Evolutionary conservation across 2,329 filamentous ascomycete species (phyloP).

Genomic region (Thielaviopsis populi): DNA sequence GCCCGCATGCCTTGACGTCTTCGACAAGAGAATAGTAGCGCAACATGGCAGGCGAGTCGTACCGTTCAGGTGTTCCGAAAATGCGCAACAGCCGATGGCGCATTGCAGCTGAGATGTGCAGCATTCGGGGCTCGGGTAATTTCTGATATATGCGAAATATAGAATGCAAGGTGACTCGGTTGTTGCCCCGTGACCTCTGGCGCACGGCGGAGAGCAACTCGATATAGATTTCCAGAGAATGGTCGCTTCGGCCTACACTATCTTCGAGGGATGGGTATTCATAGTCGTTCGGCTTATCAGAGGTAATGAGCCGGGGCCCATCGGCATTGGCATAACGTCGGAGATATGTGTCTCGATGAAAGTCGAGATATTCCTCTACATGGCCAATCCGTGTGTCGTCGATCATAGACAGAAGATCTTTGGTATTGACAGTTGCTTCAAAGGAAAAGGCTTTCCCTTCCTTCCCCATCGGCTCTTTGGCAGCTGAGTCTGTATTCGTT

Average conservation of each 20-base stretch:
- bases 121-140: constrained; percentile 38
- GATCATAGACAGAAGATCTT: constrained; percentile 39
- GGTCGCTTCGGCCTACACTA: constrained; percentile 24
- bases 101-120: constrained; percentile 33
- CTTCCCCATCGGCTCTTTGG: not conserved
- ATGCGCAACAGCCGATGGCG: constrained; percentile 52
- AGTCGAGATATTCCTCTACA: constrained; percentile 39
- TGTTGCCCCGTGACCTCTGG: constrained; percentile 29
- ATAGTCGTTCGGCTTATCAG: constrained; percentile 35
- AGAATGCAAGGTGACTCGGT: constrained; percentile 26
- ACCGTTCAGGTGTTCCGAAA: constrained; percentile 47
- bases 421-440: constrained; percentile 19
- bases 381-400: constrained; percentile 29
- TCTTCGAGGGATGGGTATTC: constrained; percentile 32
- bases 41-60: constrained; percentile 49
- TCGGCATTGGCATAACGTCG: constrained; percentile 38
- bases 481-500: not conserved
- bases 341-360: constrained; percentile 38
- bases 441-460: not conserved
- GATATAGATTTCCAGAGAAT: constrained; percentile 25
- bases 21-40: constrained; percentile 72
- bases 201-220: constrained; percentile 30
- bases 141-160: constrained; percentile 36
- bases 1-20: constrained; percentile 61
- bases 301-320: constrained; percentile 34